Conservation (phyloP, 257 asterid genomes). For the Verbena officinalis region DNA sequence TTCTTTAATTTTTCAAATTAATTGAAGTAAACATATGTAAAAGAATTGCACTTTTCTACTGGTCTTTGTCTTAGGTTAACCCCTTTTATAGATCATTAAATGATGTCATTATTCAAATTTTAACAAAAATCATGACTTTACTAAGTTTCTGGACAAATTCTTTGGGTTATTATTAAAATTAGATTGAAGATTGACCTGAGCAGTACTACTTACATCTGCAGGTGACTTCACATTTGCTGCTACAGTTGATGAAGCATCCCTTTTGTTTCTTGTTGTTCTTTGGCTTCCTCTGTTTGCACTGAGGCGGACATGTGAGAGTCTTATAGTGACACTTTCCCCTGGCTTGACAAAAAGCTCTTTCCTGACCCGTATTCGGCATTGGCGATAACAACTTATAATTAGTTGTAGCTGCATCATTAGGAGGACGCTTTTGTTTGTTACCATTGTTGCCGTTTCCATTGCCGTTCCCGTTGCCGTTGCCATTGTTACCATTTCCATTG, state of each 20-base stretch:
- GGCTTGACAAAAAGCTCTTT: conserved; percentile 48
- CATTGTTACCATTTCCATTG: conserved; percentile 14
- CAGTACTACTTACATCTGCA: conserved; percentile 53
- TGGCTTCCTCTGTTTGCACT: conserved; percentile 65
- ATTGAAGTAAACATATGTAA: no score
- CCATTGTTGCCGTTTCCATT: conserved; percentile 19
- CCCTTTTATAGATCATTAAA: no score
- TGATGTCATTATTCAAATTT: no score
- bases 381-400: conserved; percentile 40
- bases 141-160: no score
- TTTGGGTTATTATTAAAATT: no score
- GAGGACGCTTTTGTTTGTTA: conserved; percentile 16
- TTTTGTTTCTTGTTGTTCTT: conserved; percentile 54
- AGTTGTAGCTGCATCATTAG: conserved; percentile 43
- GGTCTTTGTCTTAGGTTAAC: no score
- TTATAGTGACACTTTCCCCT: conserved; percentile 43
- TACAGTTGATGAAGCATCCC: conserved; percentile 68
- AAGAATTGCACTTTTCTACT: no score
- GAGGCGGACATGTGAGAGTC: conserved; percentile 56
- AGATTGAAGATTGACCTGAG: no score
- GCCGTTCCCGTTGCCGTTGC: conserved; percentile 20
- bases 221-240: conserved; percentile 64
- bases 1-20: no score
- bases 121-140: no score
- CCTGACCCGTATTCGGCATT: conserved; percentile 46